Percentiles rank a stretch among this genome's conserved stretches.
phyloP scores from a whole-genome alignment of 371 early-diverging fungal genomes.

The Haplosporangium sp. region DNA sequence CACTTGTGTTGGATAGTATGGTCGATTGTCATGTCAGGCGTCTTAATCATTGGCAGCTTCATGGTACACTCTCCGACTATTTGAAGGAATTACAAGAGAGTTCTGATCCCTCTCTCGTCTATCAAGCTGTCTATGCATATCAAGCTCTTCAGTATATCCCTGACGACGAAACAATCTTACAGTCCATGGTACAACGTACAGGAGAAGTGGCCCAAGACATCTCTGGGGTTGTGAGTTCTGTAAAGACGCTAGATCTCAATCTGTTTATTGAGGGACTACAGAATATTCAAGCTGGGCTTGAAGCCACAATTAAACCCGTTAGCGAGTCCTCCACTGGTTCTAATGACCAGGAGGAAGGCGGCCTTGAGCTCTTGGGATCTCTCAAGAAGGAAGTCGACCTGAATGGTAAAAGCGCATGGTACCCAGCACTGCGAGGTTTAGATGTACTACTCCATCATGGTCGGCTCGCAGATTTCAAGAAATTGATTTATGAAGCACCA shows the following conservation, averaged over 20 bases:
- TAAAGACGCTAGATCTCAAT: constrained; percentile 12
- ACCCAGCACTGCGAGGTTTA: neutral
- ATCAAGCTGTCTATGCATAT: constrained; percentile 12
- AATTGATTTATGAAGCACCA: constrained; percentile 6
- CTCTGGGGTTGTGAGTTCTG: neutral
- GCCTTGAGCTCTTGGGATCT: too few species aligned
- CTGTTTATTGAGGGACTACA: constrained; percentile 2
- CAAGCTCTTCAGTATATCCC: neutral
- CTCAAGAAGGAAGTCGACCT: too few species aligned
- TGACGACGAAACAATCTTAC: too few species aligned
- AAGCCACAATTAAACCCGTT: neutral
- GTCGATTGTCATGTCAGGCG: neutral
- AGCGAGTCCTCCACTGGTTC: too few species aligned
- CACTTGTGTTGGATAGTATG: neutral
- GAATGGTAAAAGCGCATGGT: neutral
- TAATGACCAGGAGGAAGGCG: neutral
- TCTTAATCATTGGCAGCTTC: constrained; percentile 5
- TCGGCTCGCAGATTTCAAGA: constrained; percentile 5
- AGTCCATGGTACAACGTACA: too few species aligned
- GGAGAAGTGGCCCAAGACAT: neutral
- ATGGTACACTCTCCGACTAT: constrained; percentile 1
- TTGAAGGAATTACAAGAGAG: constrained; percentile 8
- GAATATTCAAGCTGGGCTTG: constrained; percentile 6
- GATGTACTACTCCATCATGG: constrained; percentile 3
- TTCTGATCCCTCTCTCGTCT: constrained; percentile 7